Base-by-base conservation (phyloP, 1,139 yeast species). In the Suhomyces chickasaworum region DNA sequence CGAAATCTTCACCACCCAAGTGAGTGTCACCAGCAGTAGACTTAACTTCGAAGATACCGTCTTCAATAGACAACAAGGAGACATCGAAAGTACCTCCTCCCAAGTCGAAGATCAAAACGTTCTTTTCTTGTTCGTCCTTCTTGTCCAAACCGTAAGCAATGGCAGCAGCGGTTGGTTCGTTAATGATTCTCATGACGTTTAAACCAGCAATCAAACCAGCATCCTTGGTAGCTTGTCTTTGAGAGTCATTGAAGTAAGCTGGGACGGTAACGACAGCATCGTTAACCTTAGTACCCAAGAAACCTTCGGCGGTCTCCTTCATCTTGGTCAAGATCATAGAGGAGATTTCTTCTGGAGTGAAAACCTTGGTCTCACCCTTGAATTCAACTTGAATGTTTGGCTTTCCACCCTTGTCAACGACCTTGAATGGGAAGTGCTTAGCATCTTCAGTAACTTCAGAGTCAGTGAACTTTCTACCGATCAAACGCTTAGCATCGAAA, bases 11-110 rank as follows among this genome's bases (percentile, higher is more conserved):
- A 81, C 97, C 97, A 80, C 97, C 97, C 78, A 90, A 82, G 75
- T 90, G 97, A 56, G 97, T 90, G 76, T 90, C 97, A 86, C 97
- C 97, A 50, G 97, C 97, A 59, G 97, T 90, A 54, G 97, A 91
- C 81, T 89, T 89, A 63, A 90, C 97, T 74, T 90, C 95, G 71
- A 90, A 90, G 60, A 90, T 88, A 81, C 97, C 97, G 56, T 89
- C 96, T 71, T 90, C 96, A 68, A 90, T 90, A 47, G 93, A 85
- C 61, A 90, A 80, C 58, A 90, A 79, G 36, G 97, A 90, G 48
- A 90, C 97, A 87, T 90, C 97, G 72, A 90, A 90, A 64, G 97
- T 90, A 81, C 97, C 97, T 78, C 97, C 97, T 83, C 97, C 97
- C 66, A 90, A 80, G 73, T 90, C 97, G 73, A 89, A 90, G 63